Conservation (phyloP, 1,284 basidiomycete genomes). For the Pseudozyma flocculosa region DNA sequence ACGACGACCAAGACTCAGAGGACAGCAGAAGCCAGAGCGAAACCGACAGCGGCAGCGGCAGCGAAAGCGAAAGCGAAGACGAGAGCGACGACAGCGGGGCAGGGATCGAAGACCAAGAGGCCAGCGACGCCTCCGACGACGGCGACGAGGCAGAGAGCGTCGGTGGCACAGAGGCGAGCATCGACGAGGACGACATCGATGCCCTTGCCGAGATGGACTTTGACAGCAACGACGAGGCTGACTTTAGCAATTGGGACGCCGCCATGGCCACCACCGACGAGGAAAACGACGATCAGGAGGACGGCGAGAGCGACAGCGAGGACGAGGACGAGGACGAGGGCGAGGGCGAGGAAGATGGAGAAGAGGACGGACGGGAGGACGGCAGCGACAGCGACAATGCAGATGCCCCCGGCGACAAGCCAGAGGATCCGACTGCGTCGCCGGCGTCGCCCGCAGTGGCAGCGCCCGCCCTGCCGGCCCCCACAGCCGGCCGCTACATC, state of each 20-base stretch:
- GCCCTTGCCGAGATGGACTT: slow-evolving; percentile 6
- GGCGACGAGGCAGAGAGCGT: no score
- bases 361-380: background rate
- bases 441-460: no score
- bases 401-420: no score
- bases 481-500: slow-evolving; percentile 60
- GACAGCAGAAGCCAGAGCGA: slow-evolving; percentile 8
- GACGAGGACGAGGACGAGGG: slow-evolving; percentile 2
- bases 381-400: background rate
- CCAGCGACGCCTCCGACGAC: no score
- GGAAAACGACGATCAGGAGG: slow-evolving; percentile 9
- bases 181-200: slow-evolving; percentile 20
- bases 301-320: slow-evolving; percentile 6
- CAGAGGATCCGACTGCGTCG: no score
- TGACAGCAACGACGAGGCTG: slow-evolving; percentile 32
- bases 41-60: background rate
- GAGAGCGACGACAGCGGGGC: background rate
- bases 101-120: no score
- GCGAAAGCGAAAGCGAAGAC: background rate
- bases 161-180: background rate
- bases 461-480: background rate
- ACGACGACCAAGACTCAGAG: slow-evolving; percentile 8
- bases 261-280: slow-evolving; percentile 39
- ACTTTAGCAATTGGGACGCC: slow-evolving; percentile 37
- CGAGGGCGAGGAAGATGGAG: slow-evolving; percentile 4